Base-by-base conservation (phyloP, 768 basidiomycete genomes). In the Boletus tylopilopsis region DNA sequence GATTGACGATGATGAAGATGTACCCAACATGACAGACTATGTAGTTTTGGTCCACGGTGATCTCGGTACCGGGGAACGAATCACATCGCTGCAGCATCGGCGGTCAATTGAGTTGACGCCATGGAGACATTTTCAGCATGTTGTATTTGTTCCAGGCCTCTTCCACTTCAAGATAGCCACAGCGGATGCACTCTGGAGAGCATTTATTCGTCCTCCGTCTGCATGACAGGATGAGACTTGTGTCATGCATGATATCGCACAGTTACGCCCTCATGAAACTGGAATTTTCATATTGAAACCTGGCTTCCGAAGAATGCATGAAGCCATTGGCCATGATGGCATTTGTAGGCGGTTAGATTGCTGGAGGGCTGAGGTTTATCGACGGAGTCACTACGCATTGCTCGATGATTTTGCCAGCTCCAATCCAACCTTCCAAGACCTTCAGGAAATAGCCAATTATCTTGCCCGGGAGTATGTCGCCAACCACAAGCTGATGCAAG, bases 291-390 rank as follows among this genome's bases (percentile, higher is more conserved):
- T 38, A 11, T 33, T 56, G 2, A 68, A 71, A n/a, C 72, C 71
- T 0, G 65, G 64, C 1, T 74, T 74, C 50, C 57, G 61, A 0
- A 36, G 56, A 4, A 73, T 71, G 62, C 73, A 76, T 35, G 57
- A 74, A 25, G 36, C 70, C 1, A 66, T 74, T 15, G 33, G 45
- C 2, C 64, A 76, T 44, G 53, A 45, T 13, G 65, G 67, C 0
- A 64, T 56, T 21, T 68, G 56, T 2, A 13, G 45, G 0, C 39
- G 56, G 3, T 56, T 74, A 8, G 60, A 73, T 30, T 57, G 50
- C 35, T 76, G 71, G 71, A 10, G 50, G 12, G 50, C 56, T 0
- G 60, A 63, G 35, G 62, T 58, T 25, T 9, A 25, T 25, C 25
- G 25, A 10, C 19, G 19, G 0, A 38, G 12, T 8, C 37, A 23